Evolutionary conservation across 2,329 filamentous ascomycete species (phyloP).

Genomic region (Amphichorda felina): DNA sequence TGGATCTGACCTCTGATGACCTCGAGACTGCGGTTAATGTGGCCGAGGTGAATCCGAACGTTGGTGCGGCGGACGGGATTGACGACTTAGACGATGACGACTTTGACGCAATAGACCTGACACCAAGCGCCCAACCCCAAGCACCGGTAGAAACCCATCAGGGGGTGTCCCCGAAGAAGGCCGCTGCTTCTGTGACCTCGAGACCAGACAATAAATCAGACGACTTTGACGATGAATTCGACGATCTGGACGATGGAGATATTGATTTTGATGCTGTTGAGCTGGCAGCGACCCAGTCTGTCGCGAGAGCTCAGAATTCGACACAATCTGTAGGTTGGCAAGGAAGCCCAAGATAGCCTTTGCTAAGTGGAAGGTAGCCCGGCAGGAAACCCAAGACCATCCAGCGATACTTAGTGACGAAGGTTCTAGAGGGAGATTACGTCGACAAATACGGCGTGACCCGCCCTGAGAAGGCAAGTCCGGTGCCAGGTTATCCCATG

Average conservation of each 20-base stretch:
- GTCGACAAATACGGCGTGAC: conserved; percentile 46
- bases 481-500: neutral
- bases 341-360: conserved; percentile 13
- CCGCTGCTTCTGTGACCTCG: neutral
- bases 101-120: conserved; percentile 31
- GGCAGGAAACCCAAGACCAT: conserved; percentile 60
- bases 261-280: conserved; percentile 71
- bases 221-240: conserved; percentile 18
- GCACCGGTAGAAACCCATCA: conserved; percentile 2
- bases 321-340: conserved; percentile 23
- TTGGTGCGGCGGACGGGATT: conserved; percentile 33
- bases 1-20: too few relatives aligned
- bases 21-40: conserved; percentile 2
- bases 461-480: conserved; percentile 58
- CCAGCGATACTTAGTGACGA: conserved; percentile 75
- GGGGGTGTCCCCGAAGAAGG: neutral
- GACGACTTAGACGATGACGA: conserved; percentile 55
- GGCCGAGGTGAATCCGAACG: neutral
- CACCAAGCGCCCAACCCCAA: conserved; percentile 8
- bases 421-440: conserved; percentile 60
- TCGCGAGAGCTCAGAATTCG: conserved; percentile 14
- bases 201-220: neutral
- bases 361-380: conserved; percentile 59
- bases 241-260: conserved; percentile 50
- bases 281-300: conserved; percentile 59